Conservation (phyloP, 495 filamentous ascomycete genomes). For the Symbiotaphrina buchneri region DNA sequence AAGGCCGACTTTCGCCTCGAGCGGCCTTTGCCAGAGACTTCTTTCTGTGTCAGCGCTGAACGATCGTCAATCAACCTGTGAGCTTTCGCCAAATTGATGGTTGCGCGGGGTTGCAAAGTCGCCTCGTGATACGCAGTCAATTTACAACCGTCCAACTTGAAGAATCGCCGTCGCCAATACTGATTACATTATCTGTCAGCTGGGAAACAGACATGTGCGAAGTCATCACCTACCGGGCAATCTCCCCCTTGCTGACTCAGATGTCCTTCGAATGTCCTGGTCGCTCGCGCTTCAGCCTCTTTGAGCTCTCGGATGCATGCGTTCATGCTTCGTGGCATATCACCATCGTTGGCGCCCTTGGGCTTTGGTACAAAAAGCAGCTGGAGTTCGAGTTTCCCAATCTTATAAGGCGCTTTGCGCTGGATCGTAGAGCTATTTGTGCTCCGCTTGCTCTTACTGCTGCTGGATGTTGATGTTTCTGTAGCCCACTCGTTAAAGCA, state of each 20-base stretch:
- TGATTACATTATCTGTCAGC: conserved; percentile 14
- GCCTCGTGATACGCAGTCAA: conserved; percentile 92
- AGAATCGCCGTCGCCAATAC: conserved; percentile 96
- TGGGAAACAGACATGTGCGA: conserved; percentile 11
- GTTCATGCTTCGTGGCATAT: conserved; percentile 98
- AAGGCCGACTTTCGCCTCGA: conserved; percentile 82
- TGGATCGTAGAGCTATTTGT: conserved; percentile 28
- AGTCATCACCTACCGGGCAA: conserved; percentile 90
- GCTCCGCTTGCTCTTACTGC: conserved; percentile 74
- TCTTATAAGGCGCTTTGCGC: conserved; percentile 69
- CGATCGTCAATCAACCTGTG: conserved; percentile 86
- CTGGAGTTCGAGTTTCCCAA: conserved; percentile 84
- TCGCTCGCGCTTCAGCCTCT: conserved; percentile 53
- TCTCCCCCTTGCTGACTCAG: conserved; percentile 94
- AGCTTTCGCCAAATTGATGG: conserved; percentile 89
- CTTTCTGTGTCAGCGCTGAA: conserved; percentile 55
- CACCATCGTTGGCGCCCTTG: conserved; percentile 69
- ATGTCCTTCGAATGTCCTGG: conserved; percentile 63
- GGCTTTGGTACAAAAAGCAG: conserved; percentile 86
- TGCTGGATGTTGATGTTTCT: conserved; percentile 44
- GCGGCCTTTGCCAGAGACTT: conserved; percentile 48
- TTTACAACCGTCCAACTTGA: conserved; percentile 78
- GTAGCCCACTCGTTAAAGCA: conserved; percentile 98
- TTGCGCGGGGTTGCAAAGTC: conserved; percentile 83
- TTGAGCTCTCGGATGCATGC: conserved; percentile 79